phyloP scores from a whole-genome alignment of 192 early-diverging fungal genomes.

The Rhizophagus prolifer region DNA sequence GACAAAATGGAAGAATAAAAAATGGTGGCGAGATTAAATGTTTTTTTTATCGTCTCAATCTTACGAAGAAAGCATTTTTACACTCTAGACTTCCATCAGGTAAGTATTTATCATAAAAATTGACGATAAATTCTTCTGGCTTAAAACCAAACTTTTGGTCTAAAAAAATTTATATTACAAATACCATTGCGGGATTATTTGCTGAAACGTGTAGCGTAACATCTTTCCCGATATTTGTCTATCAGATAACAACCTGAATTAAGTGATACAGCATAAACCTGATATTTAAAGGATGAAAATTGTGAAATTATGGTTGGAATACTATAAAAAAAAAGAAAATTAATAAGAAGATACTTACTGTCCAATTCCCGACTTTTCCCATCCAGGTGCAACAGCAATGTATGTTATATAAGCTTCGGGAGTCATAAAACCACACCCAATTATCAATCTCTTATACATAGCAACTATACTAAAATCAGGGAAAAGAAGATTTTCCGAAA shows the following conservation, averaged over 20 bases:
- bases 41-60: slow-evolving; percentile 61
- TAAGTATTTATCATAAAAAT: slow-evolving; percentile 90
- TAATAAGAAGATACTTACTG: slow-evolving; percentile 44
- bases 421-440: slow-evolving; percentile 91
- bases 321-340: not conserved
- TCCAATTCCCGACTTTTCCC: slow-evolving; percentile 83
- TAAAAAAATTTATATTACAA: not conserved
- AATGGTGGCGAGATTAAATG: slow-evolving; percentile 6
- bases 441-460: slow-evolving; percentile 72
- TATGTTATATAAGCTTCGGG: slow-evolving; percentile 91
- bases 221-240: slow-evolving; percentile 70
- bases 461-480: slow-evolving; percentile 87
- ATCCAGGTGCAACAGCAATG: slow-evolving; percentile 79
- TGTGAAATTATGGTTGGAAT: not conserved
- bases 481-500: slow-evolving; percentile 76
- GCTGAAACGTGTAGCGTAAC: slow-evolving; percentile 92
- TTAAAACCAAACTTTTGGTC: slow-evolving; percentile 89
- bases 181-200: slow-evolving; percentile 86
- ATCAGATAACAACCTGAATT: slow-evolving; percentile 55
- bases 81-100: slow-evolving; percentile 68
- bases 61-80: slow-evolving; percentile 87
- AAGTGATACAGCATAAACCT: slow-evolving; percentile 83
- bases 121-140: slow-evolving; percentile 85
- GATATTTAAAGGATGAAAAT: slow-evolving; percentile 5
- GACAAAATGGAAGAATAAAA: not conserved